Conservation (phyloP, 2,329 filamentous ascomycete species). For the Fusarium sp. region DNA sequence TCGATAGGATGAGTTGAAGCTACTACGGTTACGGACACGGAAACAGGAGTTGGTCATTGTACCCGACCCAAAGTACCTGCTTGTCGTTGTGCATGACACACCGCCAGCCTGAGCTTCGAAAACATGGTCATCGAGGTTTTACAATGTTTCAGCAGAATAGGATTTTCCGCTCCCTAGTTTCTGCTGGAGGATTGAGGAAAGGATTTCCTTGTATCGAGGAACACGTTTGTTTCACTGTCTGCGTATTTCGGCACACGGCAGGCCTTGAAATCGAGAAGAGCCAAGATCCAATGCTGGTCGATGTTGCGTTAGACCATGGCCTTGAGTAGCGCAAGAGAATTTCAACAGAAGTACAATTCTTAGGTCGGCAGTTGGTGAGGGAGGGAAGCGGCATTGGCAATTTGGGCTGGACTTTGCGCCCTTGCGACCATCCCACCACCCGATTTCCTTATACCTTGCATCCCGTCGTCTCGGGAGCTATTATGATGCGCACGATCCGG, state of each 20-base stretch:
- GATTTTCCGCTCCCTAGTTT: slow-evolving; percentile 22
- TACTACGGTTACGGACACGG: slow-evolving; percentile 81
- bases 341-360: slow-evolving; percentile 20
- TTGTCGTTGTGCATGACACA: slow-evolving; percentile 86
- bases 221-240: slow-evolving; percentile 20
- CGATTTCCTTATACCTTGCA: slow-evolving; percentile 27
- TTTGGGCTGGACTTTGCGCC: slow-evolving; percentile 35
- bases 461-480: slow-evolving; percentile 21
- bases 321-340: slow-evolving; percentile 24
- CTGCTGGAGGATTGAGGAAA: slow-evolving; percentile 16
- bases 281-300: slow-evolving; percentile 19
- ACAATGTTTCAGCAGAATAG: slow-evolving; percentile 27
- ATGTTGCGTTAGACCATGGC: slow-evolving; percentile 18
- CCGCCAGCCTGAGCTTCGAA: slow-evolving; percentile 66
- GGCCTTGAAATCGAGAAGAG: slow-evolving; percentile 21
- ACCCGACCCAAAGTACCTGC: slow-evolving; percentile 80
- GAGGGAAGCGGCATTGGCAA: slow-evolving; percentile 16
- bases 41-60: slow-evolving; percentile 88
- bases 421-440: slow-evolving; percentile 23
- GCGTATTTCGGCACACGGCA: slow-evolving; percentile 15
- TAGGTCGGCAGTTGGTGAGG: slow-evolving; percentile 6
- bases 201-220: slow-evolving; percentile 9
- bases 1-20: slow-evolving; percentile 76
- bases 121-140: slow-evolving; percentile 22
- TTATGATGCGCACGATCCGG: slow-evolving; percentile 22